Percentiles rank a stretch among this genome's conserved stretches.
phyloP scores from a whole-genome alignment of 2,329 filamentous ascomycete genomes.

The Aspergillus awamori region DNA sequence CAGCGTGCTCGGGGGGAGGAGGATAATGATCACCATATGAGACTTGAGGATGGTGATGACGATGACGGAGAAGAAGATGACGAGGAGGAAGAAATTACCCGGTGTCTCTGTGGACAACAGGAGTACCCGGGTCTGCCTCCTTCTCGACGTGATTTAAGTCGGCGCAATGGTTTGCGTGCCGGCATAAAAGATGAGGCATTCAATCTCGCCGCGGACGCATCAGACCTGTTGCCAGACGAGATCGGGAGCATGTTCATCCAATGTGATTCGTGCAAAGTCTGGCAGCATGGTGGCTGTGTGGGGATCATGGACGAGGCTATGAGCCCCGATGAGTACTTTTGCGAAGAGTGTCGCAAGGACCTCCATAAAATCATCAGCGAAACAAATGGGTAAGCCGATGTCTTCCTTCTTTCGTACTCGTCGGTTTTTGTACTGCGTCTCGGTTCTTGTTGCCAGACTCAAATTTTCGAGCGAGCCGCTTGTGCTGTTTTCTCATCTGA shows the following conservation, averaged over 20 bases:
- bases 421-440: not conserved
- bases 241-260: conserved; percentile 95
- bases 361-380: conserved; percentile 82
- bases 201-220: conserved; percentile 63
- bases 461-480: not conserved
- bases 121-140: conserved; percentile 83
- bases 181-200: conserved; percentile 59
- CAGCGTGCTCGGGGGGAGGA: conserved; percentile 73
- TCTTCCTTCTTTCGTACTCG: conserved; percentile 2
- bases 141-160: conserved; percentile 58
- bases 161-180: conserved; percentile 58
- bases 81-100: conserved; percentile 89
- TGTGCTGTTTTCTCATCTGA: too few species aligned
- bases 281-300: conserved; percentile 97
- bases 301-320: conserved; percentile 93
- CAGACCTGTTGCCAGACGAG: conserved; percentile 71
- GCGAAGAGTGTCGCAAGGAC: conserved; percentile 90
- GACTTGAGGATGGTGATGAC: conserved; percentile 48
- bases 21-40: conserved; percentile 57
- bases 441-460: not conserved
- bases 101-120: conserved; percentile 91
- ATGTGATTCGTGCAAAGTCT: conserved; percentile 96
- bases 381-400: conserved; percentile 75
- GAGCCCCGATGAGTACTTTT: conserved; percentile 96
- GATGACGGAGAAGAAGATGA: conserved; percentile 66